Evolutionary conservation across 192 early-diverging fungal species (phyloP), one percentile per base, ranked within the genome.

Genomic region (Coemansia erecta): DNA sequence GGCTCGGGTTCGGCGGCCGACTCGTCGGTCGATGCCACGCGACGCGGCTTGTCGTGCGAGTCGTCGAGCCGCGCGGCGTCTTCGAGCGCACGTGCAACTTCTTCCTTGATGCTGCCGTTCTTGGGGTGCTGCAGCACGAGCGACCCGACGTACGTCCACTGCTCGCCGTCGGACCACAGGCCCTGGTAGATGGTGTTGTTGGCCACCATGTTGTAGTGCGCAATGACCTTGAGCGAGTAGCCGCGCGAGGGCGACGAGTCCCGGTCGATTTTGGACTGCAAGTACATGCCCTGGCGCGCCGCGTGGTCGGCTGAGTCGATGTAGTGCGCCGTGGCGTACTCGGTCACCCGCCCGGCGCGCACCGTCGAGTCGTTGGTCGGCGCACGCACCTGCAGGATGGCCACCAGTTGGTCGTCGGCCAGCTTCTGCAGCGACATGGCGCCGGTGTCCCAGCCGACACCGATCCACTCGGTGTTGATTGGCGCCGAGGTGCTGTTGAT

Each of bases 141-240:
- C n/a, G 74, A 77, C 2, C 74, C 74, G 65, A 77, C 65, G 31
- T 77, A 77, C 3, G 68, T 77, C 74, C 74, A 77, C 13, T 71
- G 53, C 22, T 77, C 68, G 57, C 74, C 74, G 21, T 77, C 74
- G 4, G 68, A 71, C 74, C 74, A 77, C 64, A 77, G 51, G 12
- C 74, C 74, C 58, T 77, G 74, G 65, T 77, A 77, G 18, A 77
- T 77, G 0, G 74, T 77, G 47, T 77, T 77, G 61, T 77, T 77
- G 15, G 74, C 64, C 4, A 77, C 65, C 74, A 77, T 77, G 40
- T 77, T 77, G 61, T 77, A 77, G 28, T 77, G 74, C 15, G 74
- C 74, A 24, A 77, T 63, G 15, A 77, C 69, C 40, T 77, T 77
- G 21, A 77, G 54, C 58, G 74, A 68, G 12, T 61, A 59, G 5